Evolutionary conservation across 2,329 filamentous ascomycete genomes (phyloP), one percentile per base, ranked within the genome.

Genomic region (Verticillium isaacii): DNA sequence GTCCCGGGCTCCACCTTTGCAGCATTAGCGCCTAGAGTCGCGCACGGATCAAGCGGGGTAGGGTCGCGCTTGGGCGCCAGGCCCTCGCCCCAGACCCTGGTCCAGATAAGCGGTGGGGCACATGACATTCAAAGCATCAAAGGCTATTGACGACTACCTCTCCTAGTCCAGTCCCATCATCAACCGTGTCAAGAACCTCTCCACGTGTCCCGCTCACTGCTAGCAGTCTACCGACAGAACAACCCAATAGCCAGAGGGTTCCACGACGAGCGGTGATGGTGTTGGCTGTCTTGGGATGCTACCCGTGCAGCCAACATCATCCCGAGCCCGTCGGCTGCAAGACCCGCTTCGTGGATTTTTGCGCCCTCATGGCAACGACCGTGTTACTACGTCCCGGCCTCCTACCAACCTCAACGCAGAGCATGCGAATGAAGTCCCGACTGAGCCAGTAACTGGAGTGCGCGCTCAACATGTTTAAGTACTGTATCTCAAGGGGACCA

Each of bases 371-470:
- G 7, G 78, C 79, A 1, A 81, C 81, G 57, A 89, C 68, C 1
- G 84, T 82, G 65, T 84, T 75, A 3, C 83, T 80, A 67, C 84
- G 87, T 0, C 94, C 93, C 5, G 86, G 84, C 67, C 82, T 82
- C 65, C 94, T 81, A 3, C 93, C 93, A 67, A 96, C 88, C 76
- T 99, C 95, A 36, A 94, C 81, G 54, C 96, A 96, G 58, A 98
- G 77, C 80, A 98, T 89, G 55, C 93, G 81, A n/a, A 96, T 88
- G 73, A 99, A 93, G 72, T 98, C 95, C 32, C 81, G 85, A 68
- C 90, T 88, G 2, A 87, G 84, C 95, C 95, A 99, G 74, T 99
- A 99, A 72, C 91, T 94, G 61, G 91, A 93, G 75, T 99, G 95
- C 9, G 95, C 95, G 62, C 92, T 91, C 60, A 99, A 78, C 95